Evolutionary conservation across 1,284 basidiomycete species (phyloP).

Genomic region (Vanrija pseudolonga): DNA sequence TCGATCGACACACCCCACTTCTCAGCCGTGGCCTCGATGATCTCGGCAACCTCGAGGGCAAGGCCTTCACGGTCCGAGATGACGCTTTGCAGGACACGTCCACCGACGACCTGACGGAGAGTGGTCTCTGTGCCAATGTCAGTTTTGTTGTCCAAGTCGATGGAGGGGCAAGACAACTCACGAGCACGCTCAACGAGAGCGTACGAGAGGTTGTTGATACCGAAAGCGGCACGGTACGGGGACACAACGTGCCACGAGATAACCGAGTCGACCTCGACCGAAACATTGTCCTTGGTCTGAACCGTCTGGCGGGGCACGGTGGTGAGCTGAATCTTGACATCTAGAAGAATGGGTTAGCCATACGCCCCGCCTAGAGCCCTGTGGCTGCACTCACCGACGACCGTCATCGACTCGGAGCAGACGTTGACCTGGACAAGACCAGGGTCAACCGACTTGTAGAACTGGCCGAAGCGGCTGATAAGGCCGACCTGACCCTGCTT

Average conservation of each 20-base stretch:
- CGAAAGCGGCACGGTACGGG: conserved; percentile 84
- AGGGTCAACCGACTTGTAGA: conserved; percentile 89
- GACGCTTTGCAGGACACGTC: conserved; percentile 60
- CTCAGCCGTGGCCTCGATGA: conserved; percentile 59
- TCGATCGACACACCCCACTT: conserved; percentile 95
- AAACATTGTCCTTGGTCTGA: conserved; percentile 67
- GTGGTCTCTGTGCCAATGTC: conserved; percentile 62
- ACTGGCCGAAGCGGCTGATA: conserved; percentile 85
- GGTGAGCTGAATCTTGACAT: conserved; percentile 91
- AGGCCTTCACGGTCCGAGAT: conserved; percentile 85
- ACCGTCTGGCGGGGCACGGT: conserved; percentile 78
- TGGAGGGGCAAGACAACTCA: conserved; percentile 18
- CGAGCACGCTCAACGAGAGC: conserved; percentile 87
- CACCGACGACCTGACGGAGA: conserved; percentile 88
- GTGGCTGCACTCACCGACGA: conserved; percentile 50
- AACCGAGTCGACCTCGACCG: conserved; percentile 58
- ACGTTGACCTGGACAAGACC: conserved; percentile 89
- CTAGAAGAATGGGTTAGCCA: too few relatives aligned
- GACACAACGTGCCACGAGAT: conserved; percentile 78
- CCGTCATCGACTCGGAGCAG: conserved; percentile 75
- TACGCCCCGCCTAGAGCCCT: too few relatives aligned
- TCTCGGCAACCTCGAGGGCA: conserved; percentile 91
- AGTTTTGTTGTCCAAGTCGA: background rate
- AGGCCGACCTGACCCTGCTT: conserved; percentile 79
- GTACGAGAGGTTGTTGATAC: conserved; percentile 79